Percentiles rank a stretch among this genome's conserved stretches.
phyloP scores from a whole-genome alignment of 2,329 filamentous ascomycete species.

The Magnaporthiopsis poae region DNA sequence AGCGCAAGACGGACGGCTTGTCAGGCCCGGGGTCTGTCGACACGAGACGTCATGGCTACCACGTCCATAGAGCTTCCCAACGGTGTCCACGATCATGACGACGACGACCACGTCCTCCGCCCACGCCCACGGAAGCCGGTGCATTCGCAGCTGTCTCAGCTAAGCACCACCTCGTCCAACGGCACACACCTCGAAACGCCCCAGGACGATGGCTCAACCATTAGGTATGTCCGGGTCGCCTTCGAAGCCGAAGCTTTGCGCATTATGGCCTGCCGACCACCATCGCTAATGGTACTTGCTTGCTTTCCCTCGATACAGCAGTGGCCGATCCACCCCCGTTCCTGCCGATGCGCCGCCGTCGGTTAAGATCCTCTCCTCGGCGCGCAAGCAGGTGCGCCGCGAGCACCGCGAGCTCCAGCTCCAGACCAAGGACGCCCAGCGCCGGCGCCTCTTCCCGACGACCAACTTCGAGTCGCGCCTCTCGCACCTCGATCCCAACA shows the following conservation, averaged over 20 bases:
- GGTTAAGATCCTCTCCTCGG: constrained; percentile 72
- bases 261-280: neutral
- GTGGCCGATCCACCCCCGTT: constrained; percentile 69
- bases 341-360: constrained; percentile 89
- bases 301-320: constrained; percentile 34
- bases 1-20: neutral
- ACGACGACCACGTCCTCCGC: constrained; percentile 37
- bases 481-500: constrained; percentile 88
- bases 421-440: constrained; percentile 32
- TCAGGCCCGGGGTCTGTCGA: neutral
- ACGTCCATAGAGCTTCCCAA: constrained; percentile 19
- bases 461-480: constrained; percentile 84
- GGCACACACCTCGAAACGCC: constrained; percentile 23
- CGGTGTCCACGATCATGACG: constrained; percentile 10
- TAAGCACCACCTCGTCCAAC: constrained; percentile 29
- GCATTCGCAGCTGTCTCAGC: constrained; percentile 36
- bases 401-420: constrained; percentile 28
- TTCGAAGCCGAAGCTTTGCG: neutral
- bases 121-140: constrained; percentile 41
- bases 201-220: constrained; percentile 21
- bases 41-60: constrained; percentile 17
- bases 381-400: constrained; percentile 71
- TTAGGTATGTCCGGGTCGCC: neutral
- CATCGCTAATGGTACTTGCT: constrained; percentile 10
- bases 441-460: constrained; percentile 79